Percentiles rank a stretch among this genome's conserved stretches.
Evolutionary conservation across 805 yeast species (phyloP).

Genomic region (Metschnikowia aberdeeniae): DNA sequence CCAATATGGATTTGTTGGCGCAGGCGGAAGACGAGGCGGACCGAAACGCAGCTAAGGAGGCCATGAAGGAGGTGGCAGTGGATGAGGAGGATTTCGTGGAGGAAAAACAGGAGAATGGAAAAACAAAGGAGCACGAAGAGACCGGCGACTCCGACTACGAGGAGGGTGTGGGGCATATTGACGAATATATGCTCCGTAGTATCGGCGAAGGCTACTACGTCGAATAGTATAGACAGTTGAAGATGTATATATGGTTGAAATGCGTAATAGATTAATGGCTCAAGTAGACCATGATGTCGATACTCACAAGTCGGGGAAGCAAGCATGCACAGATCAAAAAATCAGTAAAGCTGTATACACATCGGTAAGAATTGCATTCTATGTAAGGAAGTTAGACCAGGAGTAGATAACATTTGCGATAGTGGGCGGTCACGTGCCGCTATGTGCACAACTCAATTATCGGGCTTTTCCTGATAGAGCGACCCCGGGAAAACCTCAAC

Average conservation of each 20-base stretch:
- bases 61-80: slow-evolving; percentile 77
- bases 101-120: slow-evolving; percentile 28
- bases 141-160: slow-evolving; percentile 39
- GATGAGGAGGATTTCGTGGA: slow-evolving; percentile 86
- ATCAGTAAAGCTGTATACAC: too few species aligned
- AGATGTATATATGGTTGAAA: slow-evolving; percentile 2
- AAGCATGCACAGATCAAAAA: too few species aligned
- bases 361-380: too few species aligned
- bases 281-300: background rate
- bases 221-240: slow-evolving; percentile 9
- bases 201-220: slow-evolving; percentile 76
- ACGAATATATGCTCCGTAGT: slow-evolving; percentile 91
- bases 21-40: slow-evolving; percentile 95
- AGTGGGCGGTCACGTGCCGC: background rate
- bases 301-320: too few species aligned
- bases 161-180: slow-evolving; percentile 76
- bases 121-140: slow-evolving; percentile 24
- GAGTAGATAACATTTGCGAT: too few species aligned
- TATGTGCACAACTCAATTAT: slow-evolving; percentile 10
- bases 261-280: background rate
- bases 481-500: slow-evolving; percentile 2
- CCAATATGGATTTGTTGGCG: slow-evolving; percentile 59
- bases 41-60: slow-evolving; percentile 82
- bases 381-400: too few species aligned
- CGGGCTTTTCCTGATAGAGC: slow-evolving; percentile 9